These are phyloP conservation scores for Pyrenochaeta sp. DNA, from an alignment of 2,329 filamentous ascomycete species.

Conservation along the genomic window DNA sequence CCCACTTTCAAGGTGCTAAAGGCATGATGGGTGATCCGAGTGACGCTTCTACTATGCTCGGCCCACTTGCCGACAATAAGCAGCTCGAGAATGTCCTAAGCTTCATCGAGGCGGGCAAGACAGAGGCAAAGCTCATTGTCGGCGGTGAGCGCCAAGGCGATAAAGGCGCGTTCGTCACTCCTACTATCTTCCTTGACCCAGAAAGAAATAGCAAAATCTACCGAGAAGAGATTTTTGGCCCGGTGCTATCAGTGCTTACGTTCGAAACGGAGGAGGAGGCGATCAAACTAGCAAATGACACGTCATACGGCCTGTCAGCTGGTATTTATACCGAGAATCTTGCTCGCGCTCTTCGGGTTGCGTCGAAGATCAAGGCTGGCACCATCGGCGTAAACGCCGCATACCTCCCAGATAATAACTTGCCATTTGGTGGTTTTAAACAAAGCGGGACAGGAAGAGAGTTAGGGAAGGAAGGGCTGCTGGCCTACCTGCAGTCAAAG, in stretches of 20 bases:
- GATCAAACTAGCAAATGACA: slow-evolving; percentile 39
- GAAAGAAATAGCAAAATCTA: slow-evolving; percentile 34
- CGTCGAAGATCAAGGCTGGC: slow-evolving; percentile 36
- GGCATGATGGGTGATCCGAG: slow-evolving; percentile 32
- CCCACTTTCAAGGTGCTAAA: slow-evolving; percentile 27
- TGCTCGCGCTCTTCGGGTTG: slow-evolving; percentile 31
- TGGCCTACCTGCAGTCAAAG: slow-evolving; percentile 39
- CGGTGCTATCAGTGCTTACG: slow-evolving; percentile 33
- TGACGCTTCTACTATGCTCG: slow-evolving; percentile 32
- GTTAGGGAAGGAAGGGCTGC: slow-evolving; percentile 34
- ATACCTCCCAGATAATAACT: slow-evolving; percentile 36
- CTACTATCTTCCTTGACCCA: slow-evolving; percentile 42
- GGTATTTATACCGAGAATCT: slow-evolving; percentile 27
- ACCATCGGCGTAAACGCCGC: slow-evolving; percentile 20
- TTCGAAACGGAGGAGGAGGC: slow-evolving; percentile 44
- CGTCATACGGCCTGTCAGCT: slow-evolving; percentile 22
- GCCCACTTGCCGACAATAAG: slow-evolving; percentile 38
- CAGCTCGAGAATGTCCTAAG: slow-evolving; percentile 41
- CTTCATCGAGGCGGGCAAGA: slow-evolving; percentile 40
- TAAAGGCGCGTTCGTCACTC: slow-evolving; percentile 38
- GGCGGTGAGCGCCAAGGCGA: slow-evolving; percentile 39
- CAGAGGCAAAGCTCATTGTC: slow-evolving; percentile 37
- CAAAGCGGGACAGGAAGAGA: slow-evolving; percentile 40
- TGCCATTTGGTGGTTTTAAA: slow-evolving; percentile 45
- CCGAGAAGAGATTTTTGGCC: slow-evolving; percentile 43